These are phyloP conservation scores for Colletotrichum tofieldiae DNA, from an alignment of 2,329 filamentous ascomycete species.

Conservation along the genomic window DNA sequence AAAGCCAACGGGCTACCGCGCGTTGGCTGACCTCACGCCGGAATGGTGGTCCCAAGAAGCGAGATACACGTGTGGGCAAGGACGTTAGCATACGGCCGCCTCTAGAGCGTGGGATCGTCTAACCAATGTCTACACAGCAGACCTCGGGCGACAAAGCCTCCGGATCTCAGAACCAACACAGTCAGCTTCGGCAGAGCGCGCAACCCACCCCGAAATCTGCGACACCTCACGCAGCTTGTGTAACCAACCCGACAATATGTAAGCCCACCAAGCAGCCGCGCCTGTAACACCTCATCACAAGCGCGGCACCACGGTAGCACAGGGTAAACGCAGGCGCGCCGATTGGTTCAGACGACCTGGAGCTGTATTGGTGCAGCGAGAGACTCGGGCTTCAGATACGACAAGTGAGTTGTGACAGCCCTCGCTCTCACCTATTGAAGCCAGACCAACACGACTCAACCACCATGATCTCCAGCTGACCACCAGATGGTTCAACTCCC, in stretches of 20 bases:
- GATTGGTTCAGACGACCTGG: not conserved
- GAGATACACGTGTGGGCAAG: no score
- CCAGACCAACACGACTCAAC: not conserved
- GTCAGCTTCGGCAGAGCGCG: not conserved
- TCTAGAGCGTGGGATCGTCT: no score
- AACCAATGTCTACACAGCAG: not conserved
- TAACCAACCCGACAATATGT: not conserved
- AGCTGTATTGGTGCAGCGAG: not conserved
- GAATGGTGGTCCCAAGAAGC: no score
- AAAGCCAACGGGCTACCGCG: no score
- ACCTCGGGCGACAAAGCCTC: not conserved
- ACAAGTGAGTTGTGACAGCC: not conserved
- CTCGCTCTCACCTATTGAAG: not conserved
- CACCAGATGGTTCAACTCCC: not conserved
- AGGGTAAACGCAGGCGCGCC: not conserved
- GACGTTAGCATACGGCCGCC: no score
- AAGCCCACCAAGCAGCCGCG: slow-evolving; percentile 3
- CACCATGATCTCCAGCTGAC: not conserved
- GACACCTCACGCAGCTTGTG: not conserved
- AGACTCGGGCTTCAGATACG: not conserved
- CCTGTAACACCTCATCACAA: not conserved
- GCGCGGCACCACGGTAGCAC: not conserved
- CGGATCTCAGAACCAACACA: no score
- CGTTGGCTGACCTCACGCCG: no score
- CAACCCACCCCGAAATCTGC: not conserved